Percentiles rank a stretch among this genome's conserved stretches.
Conservation (phyloP, 805 yeast genomes). For the Starmerella bombicola region DNA sequence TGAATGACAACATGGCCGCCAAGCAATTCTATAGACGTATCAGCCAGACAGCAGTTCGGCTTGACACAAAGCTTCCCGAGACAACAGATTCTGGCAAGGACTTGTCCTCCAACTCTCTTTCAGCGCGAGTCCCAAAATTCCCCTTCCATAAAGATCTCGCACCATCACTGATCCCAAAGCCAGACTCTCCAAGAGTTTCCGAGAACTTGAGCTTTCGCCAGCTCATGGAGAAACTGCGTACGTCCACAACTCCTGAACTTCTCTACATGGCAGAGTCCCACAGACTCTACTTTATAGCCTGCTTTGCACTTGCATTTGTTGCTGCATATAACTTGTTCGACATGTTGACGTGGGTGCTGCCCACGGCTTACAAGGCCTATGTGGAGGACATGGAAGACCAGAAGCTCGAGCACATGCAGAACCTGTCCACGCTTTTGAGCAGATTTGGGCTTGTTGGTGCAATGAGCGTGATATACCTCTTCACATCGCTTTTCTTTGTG, state of each 20-base stretch:
- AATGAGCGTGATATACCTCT: slow-evolving; percentile 29
- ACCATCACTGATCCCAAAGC: slow-evolving; percentile 59
- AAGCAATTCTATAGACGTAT: background rate
- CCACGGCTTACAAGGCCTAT: slow-evolving; percentile 41
- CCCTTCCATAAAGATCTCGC: slow-evolving; percentile 52
- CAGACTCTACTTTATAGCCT: slow-evolving; percentile 54
- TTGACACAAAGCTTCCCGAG: slow-evolving; percentile 16
- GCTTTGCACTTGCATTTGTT: slow-evolving; percentile 57
- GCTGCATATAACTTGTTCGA: slow-evolving; percentile 50
- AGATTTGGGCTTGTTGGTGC: slow-evolving; percentile 32
- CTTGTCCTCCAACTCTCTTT: slow-evolving; percentile 34
- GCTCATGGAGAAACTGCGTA: slow-evolving; percentile 45
- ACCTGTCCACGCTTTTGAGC: slow-evolving; percentile 28
- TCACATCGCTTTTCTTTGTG: slow-evolving; percentile 36
- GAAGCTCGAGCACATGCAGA: slow-evolving; percentile 34
- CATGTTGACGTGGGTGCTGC: slow-evolving; percentile 44
- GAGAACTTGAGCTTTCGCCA: slow-evolving; percentile 43
- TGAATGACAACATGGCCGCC: too few species aligned
- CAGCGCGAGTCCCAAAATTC: slow-evolving; percentile 53
- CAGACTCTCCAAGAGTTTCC: slow-evolving; percentile 66
- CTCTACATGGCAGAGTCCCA: slow-evolving; percentile 79
- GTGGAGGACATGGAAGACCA: slow-evolving; percentile 36
- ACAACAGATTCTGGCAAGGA: slow-evolving; percentile 17
- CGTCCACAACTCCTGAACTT: slow-evolving; percentile 52
- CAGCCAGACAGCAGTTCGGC: background rate